phyloP scores from a whole-genome alignment of 1,284 basidiomycete species.

The Porogramme epimiltina region DNA sequence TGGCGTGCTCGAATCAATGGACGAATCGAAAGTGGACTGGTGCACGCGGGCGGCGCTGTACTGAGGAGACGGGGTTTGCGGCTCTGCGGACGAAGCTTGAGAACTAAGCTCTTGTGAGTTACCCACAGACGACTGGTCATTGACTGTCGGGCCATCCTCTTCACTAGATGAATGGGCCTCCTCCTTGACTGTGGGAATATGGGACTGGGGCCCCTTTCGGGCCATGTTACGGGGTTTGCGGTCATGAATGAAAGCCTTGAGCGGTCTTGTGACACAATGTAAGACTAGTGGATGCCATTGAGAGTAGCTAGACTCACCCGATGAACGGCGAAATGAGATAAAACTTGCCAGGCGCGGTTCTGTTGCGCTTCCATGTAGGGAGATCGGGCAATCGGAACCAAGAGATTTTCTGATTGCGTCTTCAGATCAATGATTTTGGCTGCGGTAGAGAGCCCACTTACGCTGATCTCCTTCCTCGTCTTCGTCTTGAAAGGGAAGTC shows the following conservation, averaged over 20 bases:
- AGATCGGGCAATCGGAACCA: slow-evolving; percentile 94
- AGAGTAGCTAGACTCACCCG: slow-evolving; percentile 51
- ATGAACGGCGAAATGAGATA: slow-evolving; percentile 98
- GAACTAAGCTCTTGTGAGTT: slow-evolving; percentile 62
- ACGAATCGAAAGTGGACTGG: slow-evolving; percentile 23
- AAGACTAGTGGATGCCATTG: not conserved
- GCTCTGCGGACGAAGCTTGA: slow-evolving; percentile 63
- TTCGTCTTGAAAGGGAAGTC: slow-evolving; percentile 89
- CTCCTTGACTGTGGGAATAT: slow-evolving; percentile 7
- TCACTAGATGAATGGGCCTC: slow-evolving; percentile 27
- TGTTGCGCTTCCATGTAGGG: slow-evolving; percentile 91
- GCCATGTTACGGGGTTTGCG: slow-evolving; percentile 39
- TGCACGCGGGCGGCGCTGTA: slow-evolving; percentile 44
- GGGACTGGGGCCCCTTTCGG: slow-evolving; percentile 28
- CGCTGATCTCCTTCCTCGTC: slow-evolving; percentile 98
- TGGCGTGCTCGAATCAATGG: slow-evolving; percentile 16
- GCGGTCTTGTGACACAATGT: slow-evolving; percentile 43
- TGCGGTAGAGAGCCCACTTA: slow-evolving; percentile 46
- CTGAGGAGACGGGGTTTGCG: slow-evolving; percentile 64
- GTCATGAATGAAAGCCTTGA: slow-evolving; percentile 60
- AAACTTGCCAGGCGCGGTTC: slow-evolving; percentile 78
- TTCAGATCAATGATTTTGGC: slow-evolving; percentile 8
- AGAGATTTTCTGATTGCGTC: slow-evolving; percentile 78
- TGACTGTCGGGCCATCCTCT: slow-evolving; percentile 20
- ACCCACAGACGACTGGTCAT: slow-evolving; percentile 22